These are phyloP conservation scores for Podospora pseudocomata DNA, from an alignment of 495 filamentous ascomycete genomes.

Conservation along the genomic window DNA sequence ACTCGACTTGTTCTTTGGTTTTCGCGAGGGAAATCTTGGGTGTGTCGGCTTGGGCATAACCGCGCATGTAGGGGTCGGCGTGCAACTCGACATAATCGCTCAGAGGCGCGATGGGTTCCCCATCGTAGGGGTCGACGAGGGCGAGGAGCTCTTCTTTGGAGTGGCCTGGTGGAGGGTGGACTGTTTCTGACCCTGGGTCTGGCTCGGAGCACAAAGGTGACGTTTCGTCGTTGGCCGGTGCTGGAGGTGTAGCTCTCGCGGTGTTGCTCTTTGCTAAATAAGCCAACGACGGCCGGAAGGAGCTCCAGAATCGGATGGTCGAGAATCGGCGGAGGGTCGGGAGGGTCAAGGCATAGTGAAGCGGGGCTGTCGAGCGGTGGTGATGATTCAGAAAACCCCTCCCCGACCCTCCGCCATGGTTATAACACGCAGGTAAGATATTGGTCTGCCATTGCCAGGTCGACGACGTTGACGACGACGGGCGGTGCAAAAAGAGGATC, in stretches of 20 bases:
- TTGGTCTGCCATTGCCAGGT: conserved; percentile 18
- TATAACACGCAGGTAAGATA: conserved; percentile 7
- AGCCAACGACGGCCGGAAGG: conserved; percentile 15
- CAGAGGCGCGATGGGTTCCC: conserved; percentile 33
- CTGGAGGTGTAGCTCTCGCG: background rate
- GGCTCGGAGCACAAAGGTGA: background rate
- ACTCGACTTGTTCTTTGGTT: conserved; percentile 41
- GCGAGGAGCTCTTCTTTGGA: conserved; percentile 44
- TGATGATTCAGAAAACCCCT: conserved; percentile 1
- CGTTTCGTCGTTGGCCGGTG: background rate
- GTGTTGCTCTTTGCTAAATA: background rate
- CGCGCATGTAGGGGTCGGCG: conserved; percentile 46
- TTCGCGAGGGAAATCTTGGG: conserved; percentile 45
- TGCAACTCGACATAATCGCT: conserved; percentile 46
- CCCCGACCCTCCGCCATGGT: conserved; percentile 17
- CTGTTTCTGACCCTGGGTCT: background rate
- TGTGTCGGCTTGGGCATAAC: conserved; percentile 42
- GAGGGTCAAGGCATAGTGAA: conserved; percentile 11
- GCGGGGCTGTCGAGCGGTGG: conserved; percentile 6
- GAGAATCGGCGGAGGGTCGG: conserved; percentile 11
- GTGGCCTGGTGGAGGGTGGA: conserved; percentile 5
- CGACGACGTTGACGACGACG: conserved; percentile 36
- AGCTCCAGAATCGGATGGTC: conserved; percentile 17
- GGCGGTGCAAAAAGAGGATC: conserved; percentile 41
- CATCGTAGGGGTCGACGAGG: conserved; percentile 47